Base-by-base conservation (phyloP, 306 rosid species). In the Cucurbita pepo region DNA sequence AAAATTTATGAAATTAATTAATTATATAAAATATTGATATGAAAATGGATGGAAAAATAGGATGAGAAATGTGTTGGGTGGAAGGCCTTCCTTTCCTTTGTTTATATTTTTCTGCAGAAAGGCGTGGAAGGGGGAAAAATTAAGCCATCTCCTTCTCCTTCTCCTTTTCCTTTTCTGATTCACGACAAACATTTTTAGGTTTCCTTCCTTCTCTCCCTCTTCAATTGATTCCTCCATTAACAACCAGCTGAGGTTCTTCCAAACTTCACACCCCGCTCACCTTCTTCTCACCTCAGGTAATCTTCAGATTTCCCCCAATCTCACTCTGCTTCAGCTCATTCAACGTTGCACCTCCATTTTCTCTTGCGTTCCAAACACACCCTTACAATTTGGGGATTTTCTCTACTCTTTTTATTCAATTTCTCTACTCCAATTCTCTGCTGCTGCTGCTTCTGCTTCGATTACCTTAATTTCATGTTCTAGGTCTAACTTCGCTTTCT, bases 271-370 rank as follows among this genome's bases (percentile, higher is more conserved):
- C 19, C 66, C 11, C 66, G 45, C 44, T 0, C 71, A 19, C 36
- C 57, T 8, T 10, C 44, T 69, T 14, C 48, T 50, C 43, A 14
- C 73, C 74, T 30, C 56, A 51, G 74, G 59, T 69, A 0, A 69
- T 8, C 59, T 69, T 69, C 47, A 51, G 74, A 69, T 69, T 67
- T 45, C 18, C 72, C 72, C 55, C 38, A 66, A 66, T 66, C 43
- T 51, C 74, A 50, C 74, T 51, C 56, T 50, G 59, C 41, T 34
- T 69, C 59, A 69, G 73, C 74, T 69, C 59, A 47, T 13, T 69
- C 22, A 48, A 47, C 21, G 7, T 2, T 25, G 0, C 10, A 14
- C 1, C 50, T 64, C 55, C 8, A 4, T 12, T 51, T 7, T 21
- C 25, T 8, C 7, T 30, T 34, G 5, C 55, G 16, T 34, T 48